Percentiles rank a stretch among this genome's conserved stretches.
These are phyloP conservation scores for Crithidia fasciculata DNA, from an alignment of 208 protist genomes.

Conservation along the genomic window DNA sequence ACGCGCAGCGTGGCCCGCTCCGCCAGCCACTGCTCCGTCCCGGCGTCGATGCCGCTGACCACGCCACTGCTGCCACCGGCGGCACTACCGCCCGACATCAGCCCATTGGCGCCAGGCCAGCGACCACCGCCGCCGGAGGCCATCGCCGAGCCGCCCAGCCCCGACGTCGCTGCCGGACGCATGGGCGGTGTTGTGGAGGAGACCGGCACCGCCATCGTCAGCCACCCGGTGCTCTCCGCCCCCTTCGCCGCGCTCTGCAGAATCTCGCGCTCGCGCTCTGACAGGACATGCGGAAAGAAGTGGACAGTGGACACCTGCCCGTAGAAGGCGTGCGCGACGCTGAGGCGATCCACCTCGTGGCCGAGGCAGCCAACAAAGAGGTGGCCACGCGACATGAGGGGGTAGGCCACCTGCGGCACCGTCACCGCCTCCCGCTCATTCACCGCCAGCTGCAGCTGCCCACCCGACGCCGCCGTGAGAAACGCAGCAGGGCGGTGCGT, in stretches of 20 bases:
- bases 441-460: constrained; percentile 51
- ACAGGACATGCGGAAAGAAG: constrained; percentile 61
- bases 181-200: not conserved
- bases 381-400: constrained; percentile 47
- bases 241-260: constrained; percentile 12
- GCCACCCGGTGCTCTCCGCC: constrained; percentile 13
- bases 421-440: constrained; percentile 47
- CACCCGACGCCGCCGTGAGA: constrained; percentile 28
- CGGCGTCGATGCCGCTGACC: constrained; percentile 5
- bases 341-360: constrained; percentile 62
- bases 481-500: constrained; percentile 30
- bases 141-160: not conserved
- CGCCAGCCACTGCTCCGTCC: constrained; percentile 42
- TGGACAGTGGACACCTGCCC: constrained; percentile 74
- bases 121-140: not conserved
- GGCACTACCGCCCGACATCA: not conserved
- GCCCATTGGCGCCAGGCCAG: not conserved
- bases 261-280: constrained; percentile 34
- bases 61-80: not conserved
- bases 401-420: constrained; percentile 51
- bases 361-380: constrained; percentile 63
- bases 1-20: constrained; percentile 67
- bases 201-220: constrained; percentile 4
- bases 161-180: not conserved
- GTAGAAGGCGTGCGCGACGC: constrained; percentile 49